A percentile compares a stretch with the other conserved stretches of the same genome.
Evolutionary conservation across 257 asterid genomes (phyloP).

Genomic region (Verbena officinalis): DNA sequence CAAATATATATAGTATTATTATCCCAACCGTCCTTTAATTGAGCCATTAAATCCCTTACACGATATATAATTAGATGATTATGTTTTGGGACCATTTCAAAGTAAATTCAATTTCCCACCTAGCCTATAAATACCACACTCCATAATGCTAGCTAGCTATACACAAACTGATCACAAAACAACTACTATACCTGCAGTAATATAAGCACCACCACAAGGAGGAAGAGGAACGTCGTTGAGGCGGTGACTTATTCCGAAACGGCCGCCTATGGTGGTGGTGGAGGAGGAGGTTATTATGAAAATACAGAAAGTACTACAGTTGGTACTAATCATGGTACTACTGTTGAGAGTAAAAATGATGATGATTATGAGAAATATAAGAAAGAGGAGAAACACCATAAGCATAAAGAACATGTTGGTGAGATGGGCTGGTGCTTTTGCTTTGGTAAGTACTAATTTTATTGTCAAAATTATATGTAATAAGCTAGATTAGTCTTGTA

Average conservation of each 20-base stretch:
- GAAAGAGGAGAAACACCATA: slow-evolving; percentile 61
- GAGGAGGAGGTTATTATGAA: slow-evolving; percentile 22
- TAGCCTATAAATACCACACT: slow-evolving; percentile 23
- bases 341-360: not conserved
- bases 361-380: slow-evolving; percentile 31
- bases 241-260: slow-evolving; percentile 38
- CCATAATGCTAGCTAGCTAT: not conserved
- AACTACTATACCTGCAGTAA: no score
- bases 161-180: not conserved
- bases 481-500: no score
- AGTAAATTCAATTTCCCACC: slow-evolving; percentile 6
- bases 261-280: slow-evolving; percentile 29
- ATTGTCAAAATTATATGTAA: no score
- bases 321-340: no score
- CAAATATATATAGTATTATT: not conserved
- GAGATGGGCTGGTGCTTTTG: slow-evolving; percentile 66
- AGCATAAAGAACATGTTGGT: slow-evolving; percentile 56
- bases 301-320: slow-evolving; percentile 32
- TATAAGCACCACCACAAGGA: slow-evolving; percentile 61
- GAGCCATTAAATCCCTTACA: not conserved
- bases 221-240: slow-evolving; percentile 39
- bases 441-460: slow-evolving; percentile 67
- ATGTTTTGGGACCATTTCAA: not conserved
- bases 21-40: slow-evolving; percentile 30
- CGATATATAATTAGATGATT: no score